phyloP scores from a whole-genome alignment of 2,329 filamentous ascomycete genomes.

The Furcasterigmium furcatum region DNA sequence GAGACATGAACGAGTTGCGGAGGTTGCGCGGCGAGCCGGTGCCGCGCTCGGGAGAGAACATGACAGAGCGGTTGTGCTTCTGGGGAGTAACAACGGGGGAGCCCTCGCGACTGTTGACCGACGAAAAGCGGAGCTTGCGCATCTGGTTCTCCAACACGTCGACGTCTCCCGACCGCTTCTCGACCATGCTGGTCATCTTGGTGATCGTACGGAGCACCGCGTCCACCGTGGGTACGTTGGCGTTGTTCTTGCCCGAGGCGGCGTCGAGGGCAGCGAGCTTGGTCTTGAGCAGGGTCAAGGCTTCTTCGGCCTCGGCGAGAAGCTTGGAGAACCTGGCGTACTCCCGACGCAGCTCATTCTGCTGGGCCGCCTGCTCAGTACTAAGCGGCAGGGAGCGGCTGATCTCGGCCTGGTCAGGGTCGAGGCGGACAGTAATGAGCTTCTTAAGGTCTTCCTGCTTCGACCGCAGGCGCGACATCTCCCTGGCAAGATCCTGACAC shows the following conservation, averaged over 20 bases:
- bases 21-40: constrained; percentile 35
- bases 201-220: constrained; percentile 86
- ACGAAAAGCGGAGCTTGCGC: constrained; percentile 61
- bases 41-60: constrained; percentile 39
- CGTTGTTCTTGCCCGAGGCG: constrained; percentile 38
- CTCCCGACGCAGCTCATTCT: constrained; percentile 77
- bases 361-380: constrained; percentile 78
- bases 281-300: constrained; percentile 73
- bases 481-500: constrained; percentile 65
- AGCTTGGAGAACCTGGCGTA: constrained; percentile 71
- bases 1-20: constrained; percentile 37
- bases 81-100: constrained; percentile 37
- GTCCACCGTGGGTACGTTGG: constrained; percentile 77
- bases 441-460: constrained; percentile 78
- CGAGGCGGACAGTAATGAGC: constrained; percentile 66
- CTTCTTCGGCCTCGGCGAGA: constrained; percentile 77
- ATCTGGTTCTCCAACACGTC: constrained; percentile 88
- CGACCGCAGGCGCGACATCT: constrained; percentile 67
- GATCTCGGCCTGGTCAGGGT: constrained; percentile 63
- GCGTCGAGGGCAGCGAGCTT: constrained; percentile 62
- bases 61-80: constrained; percentile 23
- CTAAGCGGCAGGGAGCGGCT: constrained; percentile 72
- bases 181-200: constrained; percentile 90
- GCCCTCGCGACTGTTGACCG: constrained; percentile 36
- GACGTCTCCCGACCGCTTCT: constrained; percentile 87